These are phyloP conservation scores for Colletotrichum lindemuthianum DNA, from an alignment of 2,329 filamentous ascomycete genomes.

Conservation along the genomic window DNA sequence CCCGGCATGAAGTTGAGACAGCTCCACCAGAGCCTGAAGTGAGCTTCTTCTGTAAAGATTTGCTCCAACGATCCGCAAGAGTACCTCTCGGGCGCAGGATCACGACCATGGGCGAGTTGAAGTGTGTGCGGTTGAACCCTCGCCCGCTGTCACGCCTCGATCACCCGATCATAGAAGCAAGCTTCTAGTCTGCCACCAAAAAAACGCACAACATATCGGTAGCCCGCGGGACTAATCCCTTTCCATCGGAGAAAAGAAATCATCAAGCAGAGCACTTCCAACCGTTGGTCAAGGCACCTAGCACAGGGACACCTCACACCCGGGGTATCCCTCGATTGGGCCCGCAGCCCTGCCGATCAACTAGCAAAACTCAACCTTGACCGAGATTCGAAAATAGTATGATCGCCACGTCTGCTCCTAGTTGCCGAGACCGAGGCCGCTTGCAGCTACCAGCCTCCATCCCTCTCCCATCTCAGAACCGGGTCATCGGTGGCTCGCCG, in stretches of 20 bases:
- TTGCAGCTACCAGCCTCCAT: no score
- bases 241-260: not conserved
- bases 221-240: no score
- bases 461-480: no score
- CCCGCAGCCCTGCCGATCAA: no score
- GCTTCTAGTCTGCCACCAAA: not conserved
- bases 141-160: no score
- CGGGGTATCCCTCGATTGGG: not conserved
- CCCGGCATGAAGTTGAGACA: not conserved
- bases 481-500: not conserved
- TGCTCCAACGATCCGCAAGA: not conserved
- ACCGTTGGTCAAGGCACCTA: constrained; percentile 4
- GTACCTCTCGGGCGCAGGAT: constrained; percentile 2
- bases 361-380: no score
- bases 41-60: no score
- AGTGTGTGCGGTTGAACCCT: no score
- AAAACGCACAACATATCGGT: not conserved
- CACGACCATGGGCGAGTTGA: not conserved
- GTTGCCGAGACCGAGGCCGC: not conserved
- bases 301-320: not conserved
- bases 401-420: not conserved
- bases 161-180: not conserved
- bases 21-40: not conserved
- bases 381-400: not conserved
- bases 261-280: constrained; percentile 5